Percentiles rank a stretch among this genome's conserved stretches.
phyloP scores from a whole-genome alignment of 306 rosid genomes.

The Cucurbita moschata region DNA sequence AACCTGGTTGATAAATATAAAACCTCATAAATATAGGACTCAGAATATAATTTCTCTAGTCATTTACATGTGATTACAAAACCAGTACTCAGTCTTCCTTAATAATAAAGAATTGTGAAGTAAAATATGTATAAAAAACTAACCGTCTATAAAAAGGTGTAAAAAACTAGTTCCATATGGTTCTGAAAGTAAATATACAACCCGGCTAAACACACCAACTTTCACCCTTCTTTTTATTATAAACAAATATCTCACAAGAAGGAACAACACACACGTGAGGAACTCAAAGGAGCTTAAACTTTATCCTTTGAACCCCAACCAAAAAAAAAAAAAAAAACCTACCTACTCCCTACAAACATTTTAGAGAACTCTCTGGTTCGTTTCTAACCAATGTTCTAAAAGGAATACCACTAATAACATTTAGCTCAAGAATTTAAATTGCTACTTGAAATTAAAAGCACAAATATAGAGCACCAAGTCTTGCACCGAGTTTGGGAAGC shows the following conservation, averaged over 20 bases:
- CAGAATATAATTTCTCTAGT: neutral
- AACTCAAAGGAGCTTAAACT: neutral
- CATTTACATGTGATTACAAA: neutral
- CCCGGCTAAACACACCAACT: neutral
- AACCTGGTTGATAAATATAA: constrained; percentile 37
- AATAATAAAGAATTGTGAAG: neutral
- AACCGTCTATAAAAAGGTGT: neutral
- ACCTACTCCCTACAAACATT: neutral
- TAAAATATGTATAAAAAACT: neutral
- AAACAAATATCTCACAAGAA: neutral
- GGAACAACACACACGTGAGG: neutral
- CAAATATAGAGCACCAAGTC: neutral
- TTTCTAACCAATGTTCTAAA: neutral
- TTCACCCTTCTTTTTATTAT: neutral
- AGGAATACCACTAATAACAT: neutral
- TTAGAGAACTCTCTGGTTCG: neutral
- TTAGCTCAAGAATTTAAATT: neutral
- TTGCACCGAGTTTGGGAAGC: neutral
- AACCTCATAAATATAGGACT: neutral
- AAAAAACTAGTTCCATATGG: neutral
- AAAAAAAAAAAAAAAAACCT: neutral
- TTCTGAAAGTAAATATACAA: neutral
- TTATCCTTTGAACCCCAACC: neutral
- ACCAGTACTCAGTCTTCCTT: neutral
- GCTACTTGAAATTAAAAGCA: neutral